A percentile compares a stretch with the other conserved stretches of the same genome.
These are phyloP conservation scores for Sporobolus alterniflorus DNA, from an alignment of 202 grass and related monocot genomes.

Conservation along the genomic window DNA sequence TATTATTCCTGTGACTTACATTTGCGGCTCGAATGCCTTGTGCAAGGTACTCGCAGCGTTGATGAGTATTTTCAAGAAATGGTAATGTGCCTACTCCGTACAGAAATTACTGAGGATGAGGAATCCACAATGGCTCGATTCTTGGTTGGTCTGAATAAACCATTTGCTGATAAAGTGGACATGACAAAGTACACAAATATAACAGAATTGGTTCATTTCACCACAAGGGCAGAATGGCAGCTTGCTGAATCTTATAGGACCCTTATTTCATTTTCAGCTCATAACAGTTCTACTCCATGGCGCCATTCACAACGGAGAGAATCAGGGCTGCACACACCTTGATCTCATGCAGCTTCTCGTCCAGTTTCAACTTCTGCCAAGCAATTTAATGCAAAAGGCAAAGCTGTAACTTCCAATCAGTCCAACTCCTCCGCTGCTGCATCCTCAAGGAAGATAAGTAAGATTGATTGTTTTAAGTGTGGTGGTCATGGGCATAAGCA, in stretches of 20 bases:
- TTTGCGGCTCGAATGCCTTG: not conserved
- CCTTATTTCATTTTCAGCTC: not conserved
- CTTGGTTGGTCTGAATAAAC: not conserved
- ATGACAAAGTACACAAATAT: not conserved
- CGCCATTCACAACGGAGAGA: not conserved
- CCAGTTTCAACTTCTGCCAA: not conserved
- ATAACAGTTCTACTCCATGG: not conserved
- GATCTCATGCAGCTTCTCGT: not conserved
- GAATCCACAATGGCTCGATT: not conserved
- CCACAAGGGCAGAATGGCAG: not conserved
- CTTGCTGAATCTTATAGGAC: not conserved
- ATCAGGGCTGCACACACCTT: not conserved
- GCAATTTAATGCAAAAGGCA: not conserved
- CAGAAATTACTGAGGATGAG: not conserved
- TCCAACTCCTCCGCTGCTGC: not conserved
- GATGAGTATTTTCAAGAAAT: conserved; percentile 21
- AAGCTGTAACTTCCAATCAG: not conserved
- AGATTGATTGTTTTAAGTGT: not conserved
- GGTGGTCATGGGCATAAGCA: not conserved
- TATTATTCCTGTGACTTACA: not conserved
- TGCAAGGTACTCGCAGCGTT: not conserved
- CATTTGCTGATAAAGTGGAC: not conserved
- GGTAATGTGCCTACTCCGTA: conserved; percentile 1
- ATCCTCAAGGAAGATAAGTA: not conserved
- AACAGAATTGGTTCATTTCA: not conserved